Base-by-base conservation (phyloP, 2,329 filamentous ascomycete species). In the Pseudogymnoascus sp. region DNA sequence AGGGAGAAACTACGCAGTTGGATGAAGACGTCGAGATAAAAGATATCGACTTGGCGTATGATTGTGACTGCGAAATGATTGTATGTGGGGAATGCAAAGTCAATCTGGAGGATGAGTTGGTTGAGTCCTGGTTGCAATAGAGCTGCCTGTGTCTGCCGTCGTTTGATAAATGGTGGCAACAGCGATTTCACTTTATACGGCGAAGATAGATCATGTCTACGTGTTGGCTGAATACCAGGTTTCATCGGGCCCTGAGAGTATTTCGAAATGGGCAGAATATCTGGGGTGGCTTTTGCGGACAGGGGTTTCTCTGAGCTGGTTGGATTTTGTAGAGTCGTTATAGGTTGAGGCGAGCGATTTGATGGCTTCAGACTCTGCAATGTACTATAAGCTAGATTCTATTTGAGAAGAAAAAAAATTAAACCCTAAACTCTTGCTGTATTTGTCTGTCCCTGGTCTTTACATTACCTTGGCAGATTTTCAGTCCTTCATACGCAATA, bases 51-150 rank as follows among this genome's bases (percentile, higher is more conserved):
- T 41, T 43, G 47, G 63, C 60, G 1, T 64, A 62, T 36, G 61
- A 63, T 35, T 65, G 64, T 43, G 20, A 37, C 1, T 61, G 63
- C 28, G 62, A 60, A 2, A 59, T 39, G 35, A 28, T 64, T 43
- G 16, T 62, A 18, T 65, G 64, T 33, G 54, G 54, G 14, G 57
- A 16, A 14, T 65, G 64, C 57, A 61, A 57, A 22, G 58, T n/a
- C 37, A 54, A 18, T 14, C 47, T 54, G 47, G 47, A 54, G 9
- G 47, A 54, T 12, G 47, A 33, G 11, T 12, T 54, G 28, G 2
- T 20, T 7, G 28, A 35, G 47, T 33, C 28, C 18, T 54, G 47
- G 33, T 35, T 33, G 28, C 28, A 33, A 35, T 20, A 7, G 6
- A 20, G 25, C n/a, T 20, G 5, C 16, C 47, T 33, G 14, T 14